Evolutionary conservation across 1,139 yeast genomes (phyloP), one percentile per base, ranked within the genome.

Genomic region (Suhomyces wounanorum): DNA sequence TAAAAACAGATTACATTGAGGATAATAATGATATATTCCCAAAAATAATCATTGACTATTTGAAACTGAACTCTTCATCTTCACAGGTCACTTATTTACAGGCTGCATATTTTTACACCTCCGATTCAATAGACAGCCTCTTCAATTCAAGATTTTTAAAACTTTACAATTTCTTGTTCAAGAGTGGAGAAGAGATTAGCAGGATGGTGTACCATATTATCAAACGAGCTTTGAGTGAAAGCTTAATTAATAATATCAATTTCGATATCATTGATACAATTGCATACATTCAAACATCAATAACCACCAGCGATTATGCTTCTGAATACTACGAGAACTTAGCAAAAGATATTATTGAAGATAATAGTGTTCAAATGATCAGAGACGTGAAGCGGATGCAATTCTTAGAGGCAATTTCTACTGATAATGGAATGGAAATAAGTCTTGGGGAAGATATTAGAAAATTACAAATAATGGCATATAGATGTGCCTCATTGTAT

Each of bases 141-240:
- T 73, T 82, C 52, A 83, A 78, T 49, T 59, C 76, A 11, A 78
- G 85, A 48, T 86, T 83, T 57, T 67, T 88, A 48, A 69, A 75
- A 13, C 63, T 87, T 16, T 69, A 81, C 61, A 69, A 72, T 52
- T 68, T 76, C 54, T 61, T 83, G 49, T 73, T 80, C 45, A 64
- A 65, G 33, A 55, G 59, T 44, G 65, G 68, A 45, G 75, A 73
- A 17, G 64, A 64, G 10, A 55, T 72, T 35, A 77, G 80, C n/a
- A 68, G 77, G 55, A 68, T 69, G 52, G 69, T 81, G n/a, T 82
- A 75, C 56, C 77, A 75, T 51, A 67, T 77, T 21, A 60, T 83
- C 8, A 71, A 71, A 49, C 61, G 65, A 1, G 70, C 74, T 6
- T 61, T 83, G 46, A 75, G 80, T 53, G 63, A 66, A 35, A 67